These are phyloP conservation scores for Onygenales sp. DNA, from an alignment of 2,329 filamentous ascomycete genomes.

Conservation along the genomic window DNA sequence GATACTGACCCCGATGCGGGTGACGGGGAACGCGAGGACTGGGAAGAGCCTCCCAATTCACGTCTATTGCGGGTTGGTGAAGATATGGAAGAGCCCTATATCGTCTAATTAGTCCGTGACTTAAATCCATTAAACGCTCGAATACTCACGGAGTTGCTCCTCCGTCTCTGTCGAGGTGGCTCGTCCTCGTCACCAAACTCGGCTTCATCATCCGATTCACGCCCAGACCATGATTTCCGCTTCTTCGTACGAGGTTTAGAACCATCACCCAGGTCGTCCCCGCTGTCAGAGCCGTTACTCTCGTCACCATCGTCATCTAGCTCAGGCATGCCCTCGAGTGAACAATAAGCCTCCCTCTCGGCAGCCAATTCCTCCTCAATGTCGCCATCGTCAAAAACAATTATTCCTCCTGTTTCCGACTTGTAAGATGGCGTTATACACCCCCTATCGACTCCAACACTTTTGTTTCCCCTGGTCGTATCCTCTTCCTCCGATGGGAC, in stretches of 20 bases:
- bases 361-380: conserved; percentile 69
- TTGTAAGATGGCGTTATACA: conserved; percentile 63
- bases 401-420: conserved; percentile 72
- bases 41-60: conserved; percentile 32
- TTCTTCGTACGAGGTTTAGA: conserved; percentile 45
- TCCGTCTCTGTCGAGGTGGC: conserved; percentile 66
- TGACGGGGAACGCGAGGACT: conserved; percentile 37
- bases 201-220: conserved; percentile 55
- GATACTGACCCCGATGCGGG: conserved; percentile 32
- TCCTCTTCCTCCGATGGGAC: conserved; percentile 40
- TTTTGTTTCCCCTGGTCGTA: conserved; percentile 37
- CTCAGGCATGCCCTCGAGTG: conserved; percentile 84
- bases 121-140: neutral
- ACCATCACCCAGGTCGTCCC: conserved; percentile 46
- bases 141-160: conserved; percentile 69
- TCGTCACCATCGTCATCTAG: conserved; percentile 63
- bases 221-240: conserved; percentile 68
- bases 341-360: conserved; percentile 74
- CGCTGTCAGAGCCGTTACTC: conserved; percentile 47
- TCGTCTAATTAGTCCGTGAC: conserved; percentile 7
- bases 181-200: conserved; percentile 54
- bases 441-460: conserved; percentile 61
- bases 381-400: conserved; percentile 94
- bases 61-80: conserved; percentile 33
- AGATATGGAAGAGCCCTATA: conserved; percentile 31